Conservation (phyloP, 1,284 basidiomycete genomes). For the Mrakiaceae sp. region DNA sequence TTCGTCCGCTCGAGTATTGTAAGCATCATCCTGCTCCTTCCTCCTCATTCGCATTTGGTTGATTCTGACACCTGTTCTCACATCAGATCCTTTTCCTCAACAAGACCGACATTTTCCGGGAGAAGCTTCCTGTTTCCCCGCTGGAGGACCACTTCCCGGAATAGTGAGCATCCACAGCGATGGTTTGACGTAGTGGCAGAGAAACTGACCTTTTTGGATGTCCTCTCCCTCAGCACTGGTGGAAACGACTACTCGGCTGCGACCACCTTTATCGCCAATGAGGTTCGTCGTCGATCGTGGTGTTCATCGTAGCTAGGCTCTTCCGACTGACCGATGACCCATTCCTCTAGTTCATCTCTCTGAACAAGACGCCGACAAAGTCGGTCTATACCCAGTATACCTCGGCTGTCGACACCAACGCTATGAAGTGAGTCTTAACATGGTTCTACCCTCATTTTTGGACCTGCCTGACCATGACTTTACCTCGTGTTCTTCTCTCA, state of each 20-base stretch:
- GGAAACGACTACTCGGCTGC: neutral
- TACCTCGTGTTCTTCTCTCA: no score
- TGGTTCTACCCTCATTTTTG: no score
- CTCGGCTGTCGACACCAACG: neutral
- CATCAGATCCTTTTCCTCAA: slow-evolving; percentile 55
- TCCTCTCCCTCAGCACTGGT: no score
- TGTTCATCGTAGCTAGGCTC: neutral
- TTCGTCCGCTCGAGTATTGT: neutral
- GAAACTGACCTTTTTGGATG: no score
- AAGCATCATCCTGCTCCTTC: neutral
- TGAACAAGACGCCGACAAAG: neutral
- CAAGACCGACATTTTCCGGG: slow-evolving; percentile 92
- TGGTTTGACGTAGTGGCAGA: no score
- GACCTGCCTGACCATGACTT: no score
- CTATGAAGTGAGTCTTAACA: neutral
- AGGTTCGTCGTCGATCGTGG: no score
- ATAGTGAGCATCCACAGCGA: no score
- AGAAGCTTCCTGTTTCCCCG: slow-evolving; percentile 79
- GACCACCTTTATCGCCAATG: neutral
- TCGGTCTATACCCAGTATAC: neutral
- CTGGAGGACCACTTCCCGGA: slow-evolving; percentile 65
- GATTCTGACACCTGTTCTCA: slow-evolving; percentile 27
- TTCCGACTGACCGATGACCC: no score
- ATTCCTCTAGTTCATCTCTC: neutral
- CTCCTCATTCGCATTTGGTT: neutral